phyloP scores from a whole-genome alignment of 495 filamentous ascomycete genomes.

The Entonaema liquescens region DNA sequence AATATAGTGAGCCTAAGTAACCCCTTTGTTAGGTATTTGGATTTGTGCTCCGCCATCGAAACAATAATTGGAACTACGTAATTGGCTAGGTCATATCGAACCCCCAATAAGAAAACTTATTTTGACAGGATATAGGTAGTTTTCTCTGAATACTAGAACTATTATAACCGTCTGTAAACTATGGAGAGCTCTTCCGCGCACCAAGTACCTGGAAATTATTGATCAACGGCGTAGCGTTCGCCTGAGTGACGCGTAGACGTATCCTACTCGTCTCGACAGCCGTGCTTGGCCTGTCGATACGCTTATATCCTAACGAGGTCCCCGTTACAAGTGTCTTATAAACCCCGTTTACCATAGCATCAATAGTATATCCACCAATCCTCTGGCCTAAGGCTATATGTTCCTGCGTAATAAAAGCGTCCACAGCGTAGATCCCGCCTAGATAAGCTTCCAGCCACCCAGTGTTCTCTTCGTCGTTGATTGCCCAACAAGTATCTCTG shows the following conservation, averaged over 20 bases:
- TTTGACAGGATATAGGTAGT: no score
- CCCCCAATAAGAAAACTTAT: no score
- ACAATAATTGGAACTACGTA: no score
- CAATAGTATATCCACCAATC: constrained; percentile 39
- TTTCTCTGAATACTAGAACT: no score
- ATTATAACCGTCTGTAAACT: no score
- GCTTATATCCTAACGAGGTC: constrained; percentile 44
- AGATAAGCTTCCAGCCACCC: constrained; percentile 39
- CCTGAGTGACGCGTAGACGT: constrained; percentile 39
- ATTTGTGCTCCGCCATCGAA: no score
- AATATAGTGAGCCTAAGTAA: no score
- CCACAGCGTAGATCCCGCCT: constrained; percentile 17
- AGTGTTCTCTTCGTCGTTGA: constrained; percentile 30
- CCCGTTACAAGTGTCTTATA: constrained; percentile 38
- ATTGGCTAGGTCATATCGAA: no score
- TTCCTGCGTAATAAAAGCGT: constrained; percentile 41
- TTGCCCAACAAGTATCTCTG: constrained; percentile 36
- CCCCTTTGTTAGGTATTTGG: no score
- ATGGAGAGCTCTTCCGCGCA: not conserved
- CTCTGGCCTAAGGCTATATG: constrained; percentile 43
- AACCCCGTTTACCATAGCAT: constrained; percentile 26
- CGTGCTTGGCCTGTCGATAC: constrained; percentile 29
- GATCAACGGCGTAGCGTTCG: constrained; percentile 39
- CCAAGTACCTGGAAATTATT: constrained; percentile 42
- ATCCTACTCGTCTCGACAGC: constrained; percentile 28